Base-by-base conservation (phyloP, 768 basidiomycete species). In the Kwoniella newhampshirensis region DNA sequence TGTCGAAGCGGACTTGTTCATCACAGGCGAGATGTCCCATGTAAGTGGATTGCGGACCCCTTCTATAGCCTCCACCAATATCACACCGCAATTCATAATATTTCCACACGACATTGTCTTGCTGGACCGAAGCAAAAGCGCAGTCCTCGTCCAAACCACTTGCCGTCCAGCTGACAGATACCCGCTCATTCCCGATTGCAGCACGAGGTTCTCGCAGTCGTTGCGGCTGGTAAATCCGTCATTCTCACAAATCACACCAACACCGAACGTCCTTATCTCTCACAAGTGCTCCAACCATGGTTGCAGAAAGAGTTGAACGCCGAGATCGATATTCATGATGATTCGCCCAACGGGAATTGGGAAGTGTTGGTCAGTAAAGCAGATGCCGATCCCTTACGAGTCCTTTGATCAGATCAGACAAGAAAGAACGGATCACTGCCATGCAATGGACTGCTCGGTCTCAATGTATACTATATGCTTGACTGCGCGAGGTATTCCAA, bases 21-120 rank as follows among this genome's bases (percentile, higher is more conserved):
- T 92, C 67, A 97, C 94, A 2, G 94, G 94, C 8, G 91, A 97
- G 78, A 89, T 93, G 88, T 75, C 82, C 18, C 92, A 94, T 77
- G 89, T 91, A 76, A 63, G 74, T 67, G 4, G n/a, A n/a, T n/a
- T 17, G 26, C 30, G 12, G 4, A 18, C 40, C 15, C 8, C 15
- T n/a, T 17, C 15, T 41, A 7, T 41, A 7, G 40, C 40, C 20
- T 21, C 17, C 17, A n/a, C 17, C 32, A 32, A 6, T 32, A 6
- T 32, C 32, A 13, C 7, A 32, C 32, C 32, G 13, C 13, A 13
- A 32, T n/a, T 18, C 21, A 40, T 15, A 21, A 11, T 40, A 32
- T 32, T 32, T 13, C 32, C 32, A 32, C 32, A n/a, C n/a, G n/a
- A n/a, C n/a, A n/a, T 37, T 45, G 23, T 28, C 18, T 54, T 7